A percentile compares a stretch with the other conserved stretches of the same genome.
Evolutionary conservation across 2,329 filamentous ascomycete species (phyloP).

Genomic region (Chalara sp.): DNA sequence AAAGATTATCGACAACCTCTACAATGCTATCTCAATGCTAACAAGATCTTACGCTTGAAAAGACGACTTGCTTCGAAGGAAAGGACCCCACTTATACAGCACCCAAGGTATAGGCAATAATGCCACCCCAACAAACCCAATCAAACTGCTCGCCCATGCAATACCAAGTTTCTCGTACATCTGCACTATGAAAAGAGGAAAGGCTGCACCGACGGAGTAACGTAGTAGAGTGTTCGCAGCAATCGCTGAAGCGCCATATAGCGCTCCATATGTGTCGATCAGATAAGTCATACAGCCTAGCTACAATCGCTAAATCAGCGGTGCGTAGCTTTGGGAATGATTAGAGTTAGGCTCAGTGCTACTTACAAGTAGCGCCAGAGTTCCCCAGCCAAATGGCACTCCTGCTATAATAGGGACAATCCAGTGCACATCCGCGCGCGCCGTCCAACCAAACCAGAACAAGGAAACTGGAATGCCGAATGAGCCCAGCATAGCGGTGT

Average conservation of each 20-base stretch:
- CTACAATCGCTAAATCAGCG: too few species aligned
- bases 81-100: constrained; percentile 40
- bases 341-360: too few species aligned
- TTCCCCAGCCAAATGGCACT: constrained; percentile 52
- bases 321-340: too few species aligned
- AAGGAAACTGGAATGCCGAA: constrained; percentile 42
- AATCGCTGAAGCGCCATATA: constrained; percentile 49
- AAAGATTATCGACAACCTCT: too few species aligned
- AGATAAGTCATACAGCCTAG: constrained; percentile 43
- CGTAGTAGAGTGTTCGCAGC: constrained; percentile 53
- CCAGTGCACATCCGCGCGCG: constrained; percentile 39
- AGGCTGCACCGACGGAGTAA: constrained; percentile 48
- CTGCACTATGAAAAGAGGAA: constrained; percentile 54
- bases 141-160: constrained; percentile 31
- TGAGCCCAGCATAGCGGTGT: constrained; percentile 53
- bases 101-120: constrained; percentile 47
- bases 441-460: constrained; percentile 57
- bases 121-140: constrained; percentile 37
- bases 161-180: constrained; percentile 34
- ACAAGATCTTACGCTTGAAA: too few species aligned
- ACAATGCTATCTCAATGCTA: too few species aligned
- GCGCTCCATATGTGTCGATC: constrained; percentile 48
- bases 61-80: too few species aligned
- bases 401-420: constrained; percentile 43
- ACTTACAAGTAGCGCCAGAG: constrained; percentile 48